phyloP scores from a whole-genome alignment of 768 basidiomycete genomes.

The Suillus variegatus region DNA sequence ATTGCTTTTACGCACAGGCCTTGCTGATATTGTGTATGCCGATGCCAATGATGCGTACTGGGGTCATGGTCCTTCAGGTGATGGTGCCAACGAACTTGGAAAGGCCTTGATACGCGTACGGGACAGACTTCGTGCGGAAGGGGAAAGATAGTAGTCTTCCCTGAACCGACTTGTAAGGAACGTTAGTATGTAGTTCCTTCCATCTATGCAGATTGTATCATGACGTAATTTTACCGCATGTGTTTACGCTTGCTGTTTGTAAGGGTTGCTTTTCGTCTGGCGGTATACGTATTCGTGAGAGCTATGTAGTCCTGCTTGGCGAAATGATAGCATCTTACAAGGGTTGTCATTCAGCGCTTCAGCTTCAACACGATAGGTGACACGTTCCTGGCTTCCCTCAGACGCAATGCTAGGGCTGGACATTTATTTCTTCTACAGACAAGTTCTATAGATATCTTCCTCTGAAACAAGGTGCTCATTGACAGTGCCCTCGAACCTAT shows the following conservation, averaged over 20 bases:
- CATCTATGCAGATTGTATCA: background rate
- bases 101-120: slow-evolving; percentile 57
- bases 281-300: slow-evolving; percentile 3
- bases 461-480: background rate
- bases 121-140: slow-evolving; percentile 41
- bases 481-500: background rate
- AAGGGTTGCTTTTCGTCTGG: background rate
- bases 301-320: background rate
- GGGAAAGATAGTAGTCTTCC: slow-evolving; percentile 13
- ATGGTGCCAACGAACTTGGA: slow-evolving; percentile 66
- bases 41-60: slow-evolving; percentile 62
- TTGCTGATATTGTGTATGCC: slow-evolving; percentile 50
- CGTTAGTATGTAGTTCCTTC: background rate
- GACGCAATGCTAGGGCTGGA: background rate
- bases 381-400: background rate
- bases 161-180: background rate
- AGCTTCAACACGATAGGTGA: background rate
- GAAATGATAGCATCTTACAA: too few species aligned
- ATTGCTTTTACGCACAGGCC: slow-evolving; percentile 55
- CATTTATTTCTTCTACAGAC: background rate
- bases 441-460: background rate
- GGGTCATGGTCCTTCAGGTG: slow-evolving; percentile 56
- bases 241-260: background rate
- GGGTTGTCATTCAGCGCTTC: background rate
- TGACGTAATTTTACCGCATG: slow-evolving; percentile 1